A percentile compares a stretch with the other conserved stretches of the same genome.
Evolutionary conservation across 495 filamentous ascomycete genomes (phyloP).

Genomic region (Filosporella fistucella): DNA sequence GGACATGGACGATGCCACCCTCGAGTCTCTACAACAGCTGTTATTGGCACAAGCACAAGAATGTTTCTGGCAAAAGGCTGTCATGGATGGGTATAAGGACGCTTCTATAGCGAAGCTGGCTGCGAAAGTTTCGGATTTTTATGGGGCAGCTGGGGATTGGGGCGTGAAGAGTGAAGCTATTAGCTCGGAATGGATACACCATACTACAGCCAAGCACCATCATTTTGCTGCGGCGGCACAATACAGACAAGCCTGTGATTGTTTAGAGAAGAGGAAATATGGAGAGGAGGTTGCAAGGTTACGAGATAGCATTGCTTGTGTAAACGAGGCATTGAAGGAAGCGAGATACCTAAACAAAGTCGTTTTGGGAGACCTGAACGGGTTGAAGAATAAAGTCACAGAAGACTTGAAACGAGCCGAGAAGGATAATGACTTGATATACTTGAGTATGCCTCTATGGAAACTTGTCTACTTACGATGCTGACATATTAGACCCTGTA

Average conservation of each 20-base stretch:
- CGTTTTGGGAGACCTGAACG: conserved; percentile 78
- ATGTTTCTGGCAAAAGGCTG: conserved; percentile 97
- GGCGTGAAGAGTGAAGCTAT: conserved; percentile 85
- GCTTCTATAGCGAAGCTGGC: conserved; percentile 86
- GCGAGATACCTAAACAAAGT: conserved; percentile 78
- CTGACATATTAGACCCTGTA: conserved; percentile 52
- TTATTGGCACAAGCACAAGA: conserved; percentile 91
- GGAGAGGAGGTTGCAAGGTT: conserved; percentile 93
- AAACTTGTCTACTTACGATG: conserved; percentile 1
- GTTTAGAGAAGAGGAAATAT: conserved; percentile 88
- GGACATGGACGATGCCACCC: conserved; percentile 88
- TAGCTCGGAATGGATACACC: conserved; percentile 95
- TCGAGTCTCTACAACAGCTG: conserved; percentile 79
- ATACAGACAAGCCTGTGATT: conserved; percentile 89
- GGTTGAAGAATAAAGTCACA: conserved; percentile 72
- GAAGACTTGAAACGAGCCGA: conserved; percentile 91
- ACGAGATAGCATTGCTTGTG: conserved; percentile 73
- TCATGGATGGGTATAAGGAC: conserved; percentile 90
- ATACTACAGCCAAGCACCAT: conserved; percentile 95
- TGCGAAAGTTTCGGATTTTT: conserved; percentile 88
- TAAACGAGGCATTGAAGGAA: conserved; percentile 84
- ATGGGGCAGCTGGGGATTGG: conserved; percentile 76
- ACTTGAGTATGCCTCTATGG: conserved; percentile 59
- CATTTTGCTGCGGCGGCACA: conserved; percentile 97
- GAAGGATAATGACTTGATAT: conserved; percentile 95